Evolutionary conservation across 768 basidiomycete genomes (phyloP).

Genomic region (Mycena rebaudengoi): DNA sequence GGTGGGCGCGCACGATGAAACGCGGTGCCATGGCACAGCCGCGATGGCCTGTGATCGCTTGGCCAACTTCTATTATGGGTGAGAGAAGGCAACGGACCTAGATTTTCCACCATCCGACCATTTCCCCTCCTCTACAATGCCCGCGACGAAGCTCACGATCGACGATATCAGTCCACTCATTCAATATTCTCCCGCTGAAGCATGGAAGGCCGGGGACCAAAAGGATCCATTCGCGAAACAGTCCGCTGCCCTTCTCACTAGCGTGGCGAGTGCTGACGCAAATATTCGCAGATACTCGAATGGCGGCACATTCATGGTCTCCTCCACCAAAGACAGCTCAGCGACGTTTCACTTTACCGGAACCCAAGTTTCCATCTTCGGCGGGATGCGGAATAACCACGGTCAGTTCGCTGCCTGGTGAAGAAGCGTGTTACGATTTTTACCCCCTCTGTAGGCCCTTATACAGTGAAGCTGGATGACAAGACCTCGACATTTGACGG

Average conservation of each 20-base stretch:
- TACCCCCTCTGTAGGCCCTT: constrained; percentile 23
- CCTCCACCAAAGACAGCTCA: constrained; percentile 37
- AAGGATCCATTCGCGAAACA: constrained; percentile 20
- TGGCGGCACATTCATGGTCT: constrained; percentile 44
- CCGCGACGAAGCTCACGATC: constrained; percentile 31
- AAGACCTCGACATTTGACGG: constrained; percentile 29
- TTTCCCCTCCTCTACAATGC: no score
- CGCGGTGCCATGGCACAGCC: no score
- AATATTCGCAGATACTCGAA: constrained; percentile 41
- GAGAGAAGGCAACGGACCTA: no score
- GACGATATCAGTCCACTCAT: constrained; percentile 40
- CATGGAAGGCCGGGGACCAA: constrained; percentile 30
- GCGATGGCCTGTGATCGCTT: no score
- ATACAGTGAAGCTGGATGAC: constrained; percentile 41
- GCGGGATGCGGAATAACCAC: constrained; percentile 45
- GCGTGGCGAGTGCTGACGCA: background rate
- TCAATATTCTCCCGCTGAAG: constrained; percentile 27
- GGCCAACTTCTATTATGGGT: no score
- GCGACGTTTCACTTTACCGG: constrained; percentile 48
- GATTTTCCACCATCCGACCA: no score
- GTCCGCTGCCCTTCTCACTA: background rate
- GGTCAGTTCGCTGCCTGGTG: constrained; percentile 26
- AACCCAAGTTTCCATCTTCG: constrained; percentile 45
- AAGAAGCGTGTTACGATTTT: background rate
- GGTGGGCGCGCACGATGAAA: no score